phyloP scores from a whole-genome alignment of 768 basidiomycete species.

The Porphyrellus cyaneotinctus region DNA sequence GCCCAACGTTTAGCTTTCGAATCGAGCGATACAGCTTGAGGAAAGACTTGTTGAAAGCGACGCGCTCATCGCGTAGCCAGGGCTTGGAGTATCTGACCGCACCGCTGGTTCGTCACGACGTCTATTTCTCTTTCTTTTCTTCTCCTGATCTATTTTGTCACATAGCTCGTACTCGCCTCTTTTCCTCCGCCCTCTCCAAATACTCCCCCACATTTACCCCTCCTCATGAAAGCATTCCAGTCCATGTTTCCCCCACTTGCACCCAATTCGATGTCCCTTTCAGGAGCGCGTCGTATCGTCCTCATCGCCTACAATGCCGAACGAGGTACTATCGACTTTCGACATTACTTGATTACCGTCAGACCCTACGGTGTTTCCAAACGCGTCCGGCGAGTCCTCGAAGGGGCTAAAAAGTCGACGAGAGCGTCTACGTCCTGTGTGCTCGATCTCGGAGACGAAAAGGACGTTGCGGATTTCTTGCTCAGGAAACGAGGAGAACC shows the following conservation, averaged over 20 bases:
- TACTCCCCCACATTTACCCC: slow-evolving; percentile 79
- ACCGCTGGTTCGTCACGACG: slow-evolving; percentile 63
- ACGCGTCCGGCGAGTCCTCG: slow-evolving; percentile 84
- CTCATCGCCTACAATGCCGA: slow-evolving; percentile 88
- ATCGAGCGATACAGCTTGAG: slow-evolving; percentile 89
- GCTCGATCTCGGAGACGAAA: slow-evolving; percentile 82
- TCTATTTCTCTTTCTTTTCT: neutral
- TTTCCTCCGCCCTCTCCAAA: slow-evolving; percentile 72
- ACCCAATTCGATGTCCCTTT: slow-evolving; percentile 71
- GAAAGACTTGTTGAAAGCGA: slow-evolving; percentile 71
- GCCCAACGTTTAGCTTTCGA: slow-evolving; percentile 91
- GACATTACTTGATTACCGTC: slow-evolving; percentile 94
- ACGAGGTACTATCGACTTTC: slow-evolving; percentile 82
- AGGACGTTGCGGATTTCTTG: slow-evolving; percentile 94
- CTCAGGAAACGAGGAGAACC: slow-evolving; percentile 64
- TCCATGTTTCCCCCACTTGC: slow-evolving; percentile 92
- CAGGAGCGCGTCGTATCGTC: slow-evolving; percentile 91
- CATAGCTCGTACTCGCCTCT: slow-evolving; percentile 81
- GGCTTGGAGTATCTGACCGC: slow-evolving; percentile 90
- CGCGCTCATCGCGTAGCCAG: slow-evolving; percentile 65
- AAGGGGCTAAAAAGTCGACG: slow-evolving; percentile 42
- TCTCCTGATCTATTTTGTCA: neutral
- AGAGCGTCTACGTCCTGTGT: slow-evolving; percentile 35
- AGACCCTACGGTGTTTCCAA: slow-evolving; percentile 92
- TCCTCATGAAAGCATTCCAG: slow-evolving; percentile 95